phyloP scores from a whole-genome alignment of 306 rosid genomes.

The Acmispon strigosus region DNA sequence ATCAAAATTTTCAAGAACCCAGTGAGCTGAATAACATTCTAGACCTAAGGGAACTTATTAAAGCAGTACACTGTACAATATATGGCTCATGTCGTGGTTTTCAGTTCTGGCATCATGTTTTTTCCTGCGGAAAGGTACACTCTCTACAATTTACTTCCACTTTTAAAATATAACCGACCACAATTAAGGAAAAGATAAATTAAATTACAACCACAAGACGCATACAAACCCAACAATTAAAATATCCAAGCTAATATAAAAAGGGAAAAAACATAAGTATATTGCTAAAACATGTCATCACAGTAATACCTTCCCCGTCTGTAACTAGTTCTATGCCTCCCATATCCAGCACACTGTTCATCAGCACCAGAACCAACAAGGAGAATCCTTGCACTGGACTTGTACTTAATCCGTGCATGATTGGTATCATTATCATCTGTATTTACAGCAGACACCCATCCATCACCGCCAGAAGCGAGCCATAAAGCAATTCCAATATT shows the following conservation, averaged over 20 bases:
- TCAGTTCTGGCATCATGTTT: constrained; percentile 2
- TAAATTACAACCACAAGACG: not conserved
- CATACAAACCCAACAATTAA: not conserved
- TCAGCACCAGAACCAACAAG: constrained; percentile 99
- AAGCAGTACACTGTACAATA: not conserved
- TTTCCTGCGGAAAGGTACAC: not conserved
- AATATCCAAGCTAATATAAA: not conserved
- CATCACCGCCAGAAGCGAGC: constrained; percentile 84
- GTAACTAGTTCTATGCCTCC: constrained; percentile 86
- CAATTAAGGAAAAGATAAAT: not conserved
- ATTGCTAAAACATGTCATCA: constrained; percentile 1
- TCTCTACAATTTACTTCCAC: not conserved
- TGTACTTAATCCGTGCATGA: constrained; percentile 49
- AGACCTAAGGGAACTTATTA: not conserved
- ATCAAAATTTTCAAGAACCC: not conserved
- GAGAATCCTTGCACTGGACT: constrained; percentile 81
- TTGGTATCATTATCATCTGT: constrained; percentile 30
- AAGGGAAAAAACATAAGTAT: not conserved
- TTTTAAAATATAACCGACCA: not conserved
- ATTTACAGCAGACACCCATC: constrained; percentile 60
- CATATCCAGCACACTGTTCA: constrained; percentile 99
- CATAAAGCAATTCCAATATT: constrained; percentile 93
- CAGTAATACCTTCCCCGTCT: constrained; percentile 63
- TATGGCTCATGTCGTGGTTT: not conserved
- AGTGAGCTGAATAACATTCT: not conserved